phyloP scores from a whole-genome alignment of 2,329 filamentous ascomycete species.

The Epichloe amarillans region DNA sequence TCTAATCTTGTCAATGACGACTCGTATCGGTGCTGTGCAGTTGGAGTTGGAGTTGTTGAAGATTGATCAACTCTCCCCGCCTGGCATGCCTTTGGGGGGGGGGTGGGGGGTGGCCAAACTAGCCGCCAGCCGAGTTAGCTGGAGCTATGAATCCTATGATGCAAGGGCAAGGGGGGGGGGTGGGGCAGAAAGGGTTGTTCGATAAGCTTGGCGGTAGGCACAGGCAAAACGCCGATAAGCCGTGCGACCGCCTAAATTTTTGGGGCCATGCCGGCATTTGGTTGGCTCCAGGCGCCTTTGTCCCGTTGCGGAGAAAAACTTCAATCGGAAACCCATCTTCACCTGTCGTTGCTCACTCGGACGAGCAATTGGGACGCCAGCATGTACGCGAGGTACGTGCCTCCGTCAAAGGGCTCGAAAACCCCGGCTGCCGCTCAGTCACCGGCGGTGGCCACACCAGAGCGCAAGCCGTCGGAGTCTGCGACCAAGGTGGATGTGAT shows the following conservation, averaged over 20 bases:
- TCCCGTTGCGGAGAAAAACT: too few relatives aligned
- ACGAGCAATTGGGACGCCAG: slow-evolving; percentile 1
- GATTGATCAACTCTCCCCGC: too few relatives aligned
- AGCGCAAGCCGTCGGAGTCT: slow-evolving; percentile 1
- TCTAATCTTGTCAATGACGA: neutral
- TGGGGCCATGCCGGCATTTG: slow-evolving; percentile 13
- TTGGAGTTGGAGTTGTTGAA: too few relatives aligned
- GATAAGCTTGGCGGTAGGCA: slow-evolving; percentile 23
- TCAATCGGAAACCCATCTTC: neutral
- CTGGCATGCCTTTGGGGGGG: too few relatives aligned
- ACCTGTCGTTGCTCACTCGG: too few relatives aligned
- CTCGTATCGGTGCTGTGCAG: neutral
- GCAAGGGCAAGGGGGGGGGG: neutral
- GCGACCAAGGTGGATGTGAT: neutral
- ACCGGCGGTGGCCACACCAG: slow-evolving; percentile 3
- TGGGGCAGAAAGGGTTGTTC: neutral
- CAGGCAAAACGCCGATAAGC: slow-evolving; percentile 26
- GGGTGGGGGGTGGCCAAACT: neutral
- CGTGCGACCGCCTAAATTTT: slow-evolving; percentile 20
- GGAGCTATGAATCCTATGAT: neutral
- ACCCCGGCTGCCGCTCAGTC: slow-evolving; percentile 3
- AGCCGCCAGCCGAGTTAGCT: too few relatives aligned
- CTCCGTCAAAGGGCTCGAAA: slow-evolving; percentile 16
- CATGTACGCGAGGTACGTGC: slow-evolving; percentile 33
- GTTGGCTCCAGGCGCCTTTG: neutral